Conservation (phyloP, 495 filamentous ascomycete species). For the Neurospora sp. region DNA sequence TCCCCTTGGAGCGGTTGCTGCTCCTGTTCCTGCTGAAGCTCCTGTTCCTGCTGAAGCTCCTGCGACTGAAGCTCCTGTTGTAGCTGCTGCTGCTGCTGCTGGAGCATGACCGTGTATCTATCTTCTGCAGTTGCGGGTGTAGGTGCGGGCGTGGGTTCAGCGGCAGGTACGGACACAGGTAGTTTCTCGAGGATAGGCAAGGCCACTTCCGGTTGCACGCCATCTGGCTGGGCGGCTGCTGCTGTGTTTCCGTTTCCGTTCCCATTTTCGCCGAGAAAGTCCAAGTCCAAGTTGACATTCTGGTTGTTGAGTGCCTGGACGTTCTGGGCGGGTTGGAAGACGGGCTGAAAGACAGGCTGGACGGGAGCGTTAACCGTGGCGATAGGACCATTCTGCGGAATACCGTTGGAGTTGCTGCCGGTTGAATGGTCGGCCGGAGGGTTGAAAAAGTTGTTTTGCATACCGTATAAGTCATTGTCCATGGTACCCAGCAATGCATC, state of each 20-base stretch:
- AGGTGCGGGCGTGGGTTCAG: not conserved
- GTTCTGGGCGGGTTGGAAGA: not conserved
- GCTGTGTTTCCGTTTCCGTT: not conserved
- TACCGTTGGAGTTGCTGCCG: not conserved
- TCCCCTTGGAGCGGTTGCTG: not conserved
- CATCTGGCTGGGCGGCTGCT: not conserved
- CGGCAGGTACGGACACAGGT: not conserved
- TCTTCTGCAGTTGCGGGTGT: not conserved
- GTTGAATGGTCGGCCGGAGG: not conserved
- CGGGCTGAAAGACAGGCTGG: not conserved
- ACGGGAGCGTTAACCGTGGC: not conserved
- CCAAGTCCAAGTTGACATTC: not conserved
- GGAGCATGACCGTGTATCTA: not conserved
- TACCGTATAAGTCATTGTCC: not conserved
- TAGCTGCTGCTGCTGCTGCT: not conserved
- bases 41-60: not conserved
- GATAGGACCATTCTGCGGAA: not conserved
- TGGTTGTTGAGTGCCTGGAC: not conserved
- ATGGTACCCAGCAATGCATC: not conserved
- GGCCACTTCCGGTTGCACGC: not conserved
- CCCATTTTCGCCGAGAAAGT: not conserved
- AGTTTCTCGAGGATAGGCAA: not conserved
- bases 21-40: not conserved
- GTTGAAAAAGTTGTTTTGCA: not conserved
- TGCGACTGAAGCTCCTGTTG: too few relatives aligned